Evolutionary conservation across 2,329 filamentous ascomycete genomes (phyloP).

Genomic region (Davidsoniella virescens): DNA sequence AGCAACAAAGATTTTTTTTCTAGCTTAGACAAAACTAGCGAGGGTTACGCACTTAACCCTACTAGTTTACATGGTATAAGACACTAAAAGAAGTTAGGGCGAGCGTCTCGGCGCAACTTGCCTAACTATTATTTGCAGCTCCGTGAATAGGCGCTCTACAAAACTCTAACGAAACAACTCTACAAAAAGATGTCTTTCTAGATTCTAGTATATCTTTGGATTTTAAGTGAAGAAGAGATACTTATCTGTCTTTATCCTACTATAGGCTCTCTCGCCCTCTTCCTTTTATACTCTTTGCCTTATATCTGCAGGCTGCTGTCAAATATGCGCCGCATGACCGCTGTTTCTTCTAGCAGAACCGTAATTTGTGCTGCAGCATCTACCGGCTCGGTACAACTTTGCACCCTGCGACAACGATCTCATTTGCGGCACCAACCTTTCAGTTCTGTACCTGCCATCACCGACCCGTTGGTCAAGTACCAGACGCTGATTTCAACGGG

Average conservation of each 20-base stretch:
- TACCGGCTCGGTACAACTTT: background rate
- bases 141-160: no score
- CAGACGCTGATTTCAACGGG: constrained; percentile 52
- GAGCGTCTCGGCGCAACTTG: no score
- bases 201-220: no score
- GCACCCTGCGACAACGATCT: background rate
- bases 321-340: constrained; percentile 4
- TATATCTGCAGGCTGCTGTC: background rate
- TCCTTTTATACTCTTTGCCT: background rate
- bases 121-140: no score
- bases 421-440: constrained; percentile 19
- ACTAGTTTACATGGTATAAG: no score
- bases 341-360: background rate
- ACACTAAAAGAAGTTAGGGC: no score
- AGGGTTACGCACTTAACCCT: no score
- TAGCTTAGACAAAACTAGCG: no score
- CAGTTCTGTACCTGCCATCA: constrained; percentile 38
- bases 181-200: no score
- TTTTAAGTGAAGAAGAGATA: no score
- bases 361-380: background rate
- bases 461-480: constrained; percentile 64
- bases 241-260: background rate
- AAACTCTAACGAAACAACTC: no score
- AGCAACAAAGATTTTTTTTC: no score
- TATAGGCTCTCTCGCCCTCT: background rate